Base-by-base conservation (phyloP, 768 basidiomycete genomes). In the Lactarius evosmus region DNA sequence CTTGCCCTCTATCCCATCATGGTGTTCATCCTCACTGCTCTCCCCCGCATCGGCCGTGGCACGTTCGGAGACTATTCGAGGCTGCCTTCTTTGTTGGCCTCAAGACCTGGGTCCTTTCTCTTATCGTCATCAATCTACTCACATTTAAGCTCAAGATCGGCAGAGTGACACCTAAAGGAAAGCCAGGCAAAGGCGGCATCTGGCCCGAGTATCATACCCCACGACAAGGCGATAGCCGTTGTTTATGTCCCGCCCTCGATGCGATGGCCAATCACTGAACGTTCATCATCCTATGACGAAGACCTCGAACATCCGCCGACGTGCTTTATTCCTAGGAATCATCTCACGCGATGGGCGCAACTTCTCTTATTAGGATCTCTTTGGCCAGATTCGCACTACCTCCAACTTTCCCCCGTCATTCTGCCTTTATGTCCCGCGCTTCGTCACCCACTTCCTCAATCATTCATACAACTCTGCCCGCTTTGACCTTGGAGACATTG, bases 181-280 rank as follows among this genome's bases (percentile, higher is more conserved):
- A 79, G 58, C 81, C 83, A 3, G 88, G 87, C 0, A 79, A 75
- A 56, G 82, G 78, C 33, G 86, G 88, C 0, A 70, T 78, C 51
- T 92, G 89, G 89, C 88, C 89, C 0, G 83, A 86, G 69, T 91
- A 80, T 70, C 74, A 78, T 0, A 73, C 85, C 2, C 81, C 88
- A 0, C 74, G 73, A 60, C 79, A 83, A 8, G 83, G 82, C 0
- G 89, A 91, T 67, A 90, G 89, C 69, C 78, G 91, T 3, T 83
- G 83, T 65, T 82, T 85, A 1, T 92, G 90, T 67, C 90, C 90
- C 1, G 89, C 82, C 12, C 72, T 93, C 62, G 92, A 93, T 67
- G 87, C 88, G 0, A 78, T 93, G 82, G 89, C 91, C 7, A 93
- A 93, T 72, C 91, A 92, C 65, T 91, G 91, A 91, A 50, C 29